phyloP scores from a whole-genome alignment of 2,329 filamentous ascomycete species.

The Achaetomium macrosporum region DNA sequence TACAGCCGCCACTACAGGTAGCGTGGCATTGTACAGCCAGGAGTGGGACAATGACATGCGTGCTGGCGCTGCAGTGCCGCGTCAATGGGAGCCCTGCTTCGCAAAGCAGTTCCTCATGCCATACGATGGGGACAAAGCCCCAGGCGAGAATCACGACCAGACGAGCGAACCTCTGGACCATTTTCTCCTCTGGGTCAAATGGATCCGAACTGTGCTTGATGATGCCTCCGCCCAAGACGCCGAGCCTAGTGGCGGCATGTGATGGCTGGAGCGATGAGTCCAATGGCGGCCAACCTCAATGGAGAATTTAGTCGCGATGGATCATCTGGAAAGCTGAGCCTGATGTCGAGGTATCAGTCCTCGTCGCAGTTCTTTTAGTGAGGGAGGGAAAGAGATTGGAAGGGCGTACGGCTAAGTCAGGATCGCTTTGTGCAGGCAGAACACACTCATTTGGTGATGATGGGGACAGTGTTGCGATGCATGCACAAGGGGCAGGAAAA shows the following conservation, averaged over 20 bases:
- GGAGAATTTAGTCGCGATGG: too few species aligned
- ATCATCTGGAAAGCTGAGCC: too few species aligned
- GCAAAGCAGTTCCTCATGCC: conserved; percentile 13
- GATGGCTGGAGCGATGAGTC: background rate
- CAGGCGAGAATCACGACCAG: background rate
- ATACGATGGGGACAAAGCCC: background rate
- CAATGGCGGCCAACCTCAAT: too few species aligned
- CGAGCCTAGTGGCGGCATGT: background rate
- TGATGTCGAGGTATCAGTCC: too few species aligned
- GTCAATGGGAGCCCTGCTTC: conserved; percentile 16
- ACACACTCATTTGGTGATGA: too few species aligned
- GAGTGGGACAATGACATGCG: conserved; percentile 28
- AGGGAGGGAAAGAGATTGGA: background rate
- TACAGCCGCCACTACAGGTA: conserved; percentile 3
- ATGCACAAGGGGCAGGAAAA: too few species aligned
- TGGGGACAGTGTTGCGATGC: too few species aligned
- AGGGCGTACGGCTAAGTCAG: background rate
- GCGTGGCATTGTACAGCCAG: conserved; percentile 28
- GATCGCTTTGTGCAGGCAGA: too few species aligned
- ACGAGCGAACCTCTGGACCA: conserved; percentile 7
- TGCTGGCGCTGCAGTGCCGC: conserved; percentile 6
- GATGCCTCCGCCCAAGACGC: background rate
- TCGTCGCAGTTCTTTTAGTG: background rate
- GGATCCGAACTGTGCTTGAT: conserved; percentile 16
- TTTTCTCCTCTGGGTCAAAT: conserved; percentile 15